Conservation (phyloP, 805 yeast species). For the Yarrowia keelungensis region DNA sequence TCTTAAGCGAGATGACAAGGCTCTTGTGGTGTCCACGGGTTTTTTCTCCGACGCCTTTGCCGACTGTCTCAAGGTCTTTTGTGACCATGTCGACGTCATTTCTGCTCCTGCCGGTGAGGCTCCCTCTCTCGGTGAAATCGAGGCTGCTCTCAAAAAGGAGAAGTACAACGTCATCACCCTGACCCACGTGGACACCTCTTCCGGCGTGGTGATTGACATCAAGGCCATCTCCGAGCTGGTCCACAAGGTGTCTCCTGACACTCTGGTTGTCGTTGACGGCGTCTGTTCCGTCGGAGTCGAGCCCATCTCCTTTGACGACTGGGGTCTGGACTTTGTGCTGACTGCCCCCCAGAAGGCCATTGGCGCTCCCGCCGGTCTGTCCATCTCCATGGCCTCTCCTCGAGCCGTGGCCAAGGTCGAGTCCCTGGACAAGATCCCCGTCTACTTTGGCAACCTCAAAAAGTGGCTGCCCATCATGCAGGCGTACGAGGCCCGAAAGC, state of each 20-base stretch:
- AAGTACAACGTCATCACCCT: constrained; percentile 75
- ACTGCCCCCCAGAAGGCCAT: constrained; percentile 96
- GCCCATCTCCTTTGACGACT: constrained; percentile 78
- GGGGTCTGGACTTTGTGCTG: constrained; percentile 88
- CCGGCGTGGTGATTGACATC: constrained; percentile 86
- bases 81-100: constrained; percentile 74
- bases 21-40: constrained; percentile 86
- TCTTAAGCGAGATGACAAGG: constrained; percentile 67
- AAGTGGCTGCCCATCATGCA: constrained; percentile 90
- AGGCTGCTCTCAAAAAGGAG: constrained; percentile 59
- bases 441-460: constrained; percentile 73
- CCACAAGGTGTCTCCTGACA: constrained; percentile 71
- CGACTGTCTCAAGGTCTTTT: constrained; percentile 73
- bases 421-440: constrained; percentile 53
- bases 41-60: constrained; percentile 84
- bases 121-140: constrained; percentile 64
- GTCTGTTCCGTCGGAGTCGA: constrained; percentile 96
- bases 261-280: constrained; percentile 87
- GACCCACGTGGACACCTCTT: constrained; percentile 96
- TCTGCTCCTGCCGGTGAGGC: constrained; percentile 73
- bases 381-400: constrained; percentile 74
- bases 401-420: constrained; percentile 74
- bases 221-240: constrained; percentile 66
- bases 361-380: constrained; percentile 92
- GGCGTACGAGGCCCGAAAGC: constrained; percentile 79